These are phyloP conservation scores for Alloteropsis angusta DNA, from an alignment of 202 grass and related monocot species.

Conservation along the genomic window DNA sequence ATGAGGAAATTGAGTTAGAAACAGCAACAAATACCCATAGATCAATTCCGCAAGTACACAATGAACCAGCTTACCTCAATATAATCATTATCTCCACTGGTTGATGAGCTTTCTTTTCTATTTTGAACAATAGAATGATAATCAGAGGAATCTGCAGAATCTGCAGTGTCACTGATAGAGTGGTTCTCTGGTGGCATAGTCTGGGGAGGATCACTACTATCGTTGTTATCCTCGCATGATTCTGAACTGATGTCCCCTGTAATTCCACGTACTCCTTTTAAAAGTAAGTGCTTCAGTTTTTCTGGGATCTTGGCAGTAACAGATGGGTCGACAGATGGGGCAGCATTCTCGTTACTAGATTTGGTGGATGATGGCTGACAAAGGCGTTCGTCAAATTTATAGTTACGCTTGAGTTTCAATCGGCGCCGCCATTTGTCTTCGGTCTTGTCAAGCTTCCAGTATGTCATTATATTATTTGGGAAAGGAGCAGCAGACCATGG, in stretches of 20 bases:
- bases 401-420: slow-evolving; percentile 84
- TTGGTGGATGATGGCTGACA: slow-evolving; percentile 67
- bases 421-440: slow-evolving; percentile 93
- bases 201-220: slow-evolving; percentile 28
- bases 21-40: too few species aligned
- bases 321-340: slow-evolving; percentile 28
- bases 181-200: slow-evolving; percentile 37
- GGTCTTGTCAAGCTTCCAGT: slow-evolving; percentile 93
- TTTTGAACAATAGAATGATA: slow-evolving; percentile 44
- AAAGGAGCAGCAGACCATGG: slow-evolving; percentile 92
- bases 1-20: too few species aligned
- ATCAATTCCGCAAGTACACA: too few species aligned
- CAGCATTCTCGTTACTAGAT: slow-evolving; percentile 27
- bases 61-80: slow-evolving; percentile 43
- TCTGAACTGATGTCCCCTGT: slow-evolving; percentile 59
- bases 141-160: slow-evolving; percentile 25
- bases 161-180: slow-evolving; percentile 7
- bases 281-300: slow-evolving; percentile 80
- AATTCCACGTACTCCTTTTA: slow-evolving; percentile 79
- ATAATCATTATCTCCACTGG: slow-evolving; percentile 55
- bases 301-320: slow-evolving; percentile 46
- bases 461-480: slow-evolving; percentile 60
- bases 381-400: slow-evolving; percentile 85
- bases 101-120: slow-evolving; percentile 58
- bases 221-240: slow-evolving; percentile 41